A percentile compares a stretch with the other conserved stretches of the same genome.
Evolutionary conservation across 257 asterid species (phyloP).

Genomic region (Anisodus acutangulus): DNA sequence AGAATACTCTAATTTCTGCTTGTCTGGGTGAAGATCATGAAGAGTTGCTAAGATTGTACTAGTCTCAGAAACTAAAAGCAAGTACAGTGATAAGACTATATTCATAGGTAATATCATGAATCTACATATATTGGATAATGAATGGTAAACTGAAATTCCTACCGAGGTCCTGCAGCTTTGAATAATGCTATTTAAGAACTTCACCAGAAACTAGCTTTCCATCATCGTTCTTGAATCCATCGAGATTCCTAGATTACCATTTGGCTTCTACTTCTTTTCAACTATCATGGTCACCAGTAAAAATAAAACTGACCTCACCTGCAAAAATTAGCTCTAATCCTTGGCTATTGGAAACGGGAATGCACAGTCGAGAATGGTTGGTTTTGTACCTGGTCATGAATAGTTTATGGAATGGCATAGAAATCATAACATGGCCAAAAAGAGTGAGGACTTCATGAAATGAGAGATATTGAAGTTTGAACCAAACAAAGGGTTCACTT

Average conservation of each 20-base stretch:
- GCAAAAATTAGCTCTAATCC: neutral
- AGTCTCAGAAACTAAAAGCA: slow-evolving; percentile 18
- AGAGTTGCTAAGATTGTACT: neutral
- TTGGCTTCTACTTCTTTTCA: slow-evolving; percentile 5
- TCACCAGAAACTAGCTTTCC: neutral
- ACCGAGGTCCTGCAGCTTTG: neutral
- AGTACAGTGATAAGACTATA: neutral
- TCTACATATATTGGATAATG: slow-evolving; percentile 21
- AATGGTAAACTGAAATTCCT: neutral
- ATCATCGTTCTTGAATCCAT: slow-evolving; percentile 15
- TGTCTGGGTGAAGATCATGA: slow-evolving; percentile 14
- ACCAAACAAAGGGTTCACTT: neutral
- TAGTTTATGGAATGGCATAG: neutral
- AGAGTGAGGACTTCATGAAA: neutral
- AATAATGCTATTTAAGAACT: slow-evolving; percentile 4
- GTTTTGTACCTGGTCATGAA: neutral
- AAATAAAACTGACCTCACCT: neutral
- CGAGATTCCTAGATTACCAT: slow-evolving; percentile 9
- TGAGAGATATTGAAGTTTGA: neutral
- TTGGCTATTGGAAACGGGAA: neutral
- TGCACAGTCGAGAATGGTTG: neutral
- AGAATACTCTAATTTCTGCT: slow-evolving; percentile 10
- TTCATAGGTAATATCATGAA: neutral
- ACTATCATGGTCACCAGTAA: neutral
- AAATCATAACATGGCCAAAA: neutral